phyloP scores from a whole-genome alignment of 306 rosid genomes.

The Cicer bijugum region DNA sequence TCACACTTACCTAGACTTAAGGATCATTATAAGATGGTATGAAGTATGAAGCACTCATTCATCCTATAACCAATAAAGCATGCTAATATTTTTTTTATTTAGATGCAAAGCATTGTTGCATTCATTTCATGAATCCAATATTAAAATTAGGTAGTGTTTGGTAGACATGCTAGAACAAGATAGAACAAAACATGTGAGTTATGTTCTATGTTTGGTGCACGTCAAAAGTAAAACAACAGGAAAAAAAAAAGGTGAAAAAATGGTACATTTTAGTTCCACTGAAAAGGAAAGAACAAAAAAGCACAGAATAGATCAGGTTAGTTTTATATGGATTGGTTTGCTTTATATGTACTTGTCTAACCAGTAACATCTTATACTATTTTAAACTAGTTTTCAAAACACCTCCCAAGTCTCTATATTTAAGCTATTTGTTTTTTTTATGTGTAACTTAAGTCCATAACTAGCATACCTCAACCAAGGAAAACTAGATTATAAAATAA shows the following conservation, averaged over 20 bases:
- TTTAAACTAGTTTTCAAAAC: background rate
- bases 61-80: constrained; percentile 12
- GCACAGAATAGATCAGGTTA: background rate
- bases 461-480: constrained; percentile 18
- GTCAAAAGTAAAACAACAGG: background rate
- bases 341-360: constrained; percentile 1
- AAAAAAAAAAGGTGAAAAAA: background rate
- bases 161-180: background rate
- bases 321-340: background rate
- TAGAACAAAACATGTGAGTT: background rate
- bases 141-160: background rate
- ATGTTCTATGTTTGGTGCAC: background rate
- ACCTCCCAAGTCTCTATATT: constrained; percentile 4
- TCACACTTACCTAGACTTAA: background rate
- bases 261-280: background rate
- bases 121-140: constrained; percentile 6
- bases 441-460: constrained; percentile 17
- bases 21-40: background rate
- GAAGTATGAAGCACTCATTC: background rate
- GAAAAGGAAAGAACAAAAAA: background rate
- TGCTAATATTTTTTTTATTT: background rate
- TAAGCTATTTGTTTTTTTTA: constrained; percentile 28
- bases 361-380: background rate
- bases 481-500: constrained; percentile 20
- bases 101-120: background rate